Conservation (phyloP, 768 basidiomycete genomes). For the Mycena indigotica region DNA sequence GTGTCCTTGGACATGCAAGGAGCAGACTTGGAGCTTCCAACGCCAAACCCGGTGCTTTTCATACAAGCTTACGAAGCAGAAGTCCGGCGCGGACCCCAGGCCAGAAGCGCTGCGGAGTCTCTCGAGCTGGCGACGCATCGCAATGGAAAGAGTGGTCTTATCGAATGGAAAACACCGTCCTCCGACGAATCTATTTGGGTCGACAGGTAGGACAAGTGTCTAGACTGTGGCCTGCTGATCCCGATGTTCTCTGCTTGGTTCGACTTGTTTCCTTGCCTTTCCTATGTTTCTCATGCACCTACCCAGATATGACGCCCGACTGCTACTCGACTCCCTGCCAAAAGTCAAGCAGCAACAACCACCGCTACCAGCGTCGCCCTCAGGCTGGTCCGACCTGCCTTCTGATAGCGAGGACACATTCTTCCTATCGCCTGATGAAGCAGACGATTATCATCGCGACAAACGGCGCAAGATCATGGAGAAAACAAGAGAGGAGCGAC, state of each 20-base stretch:
- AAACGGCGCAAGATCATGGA: slow-evolving; percentile 70
- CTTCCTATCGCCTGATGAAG: slow-evolving; percentile 69
- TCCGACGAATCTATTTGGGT: slow-evolving; percentile 54
- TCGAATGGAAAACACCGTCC: slow-evolving; percentile 27
- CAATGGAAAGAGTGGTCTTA: slow-evolving; percentile 17
- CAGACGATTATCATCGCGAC: slow-evolving; percentile 63
- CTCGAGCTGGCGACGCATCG: slow-evolving; percentile 17
- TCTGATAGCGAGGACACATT: slow-evolving; percentile 87
- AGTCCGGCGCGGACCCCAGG: slow-evolving; percentile 56
- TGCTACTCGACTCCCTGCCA: slow-evolving; percentile 62
- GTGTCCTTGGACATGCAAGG: not conserved
- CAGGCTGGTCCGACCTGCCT: slow-evolving; percentile 83
- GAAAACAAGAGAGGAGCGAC: slow-evolving; percentile 60
- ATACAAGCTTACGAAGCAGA: slow-evolving; percentile 81
- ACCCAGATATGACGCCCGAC: slow-evolving; percentile 77
- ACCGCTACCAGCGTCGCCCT: slow-evolving; percentile 39
- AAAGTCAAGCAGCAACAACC: slow-evolving; percentile 2
- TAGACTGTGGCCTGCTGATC: slow-evolving; percentile 2
- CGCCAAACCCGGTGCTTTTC: slow-evolving; percentile 39
- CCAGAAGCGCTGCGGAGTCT: slow-evolving; percentile 35
- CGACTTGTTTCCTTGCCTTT: slow-evolving; percentile 24
- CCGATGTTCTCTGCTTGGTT: slow-evolving; percentile 15
- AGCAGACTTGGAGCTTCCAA: not conserved
- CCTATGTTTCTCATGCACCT: slow-evolving; percentile 24
- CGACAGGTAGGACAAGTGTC: slow-evolving; percentile 69